These are phyloP conservation scores for Sporobolomyces pararoseus DNA, from an alignment of 768 basidiomycete species.

Conservation along the genomic window DNA sequence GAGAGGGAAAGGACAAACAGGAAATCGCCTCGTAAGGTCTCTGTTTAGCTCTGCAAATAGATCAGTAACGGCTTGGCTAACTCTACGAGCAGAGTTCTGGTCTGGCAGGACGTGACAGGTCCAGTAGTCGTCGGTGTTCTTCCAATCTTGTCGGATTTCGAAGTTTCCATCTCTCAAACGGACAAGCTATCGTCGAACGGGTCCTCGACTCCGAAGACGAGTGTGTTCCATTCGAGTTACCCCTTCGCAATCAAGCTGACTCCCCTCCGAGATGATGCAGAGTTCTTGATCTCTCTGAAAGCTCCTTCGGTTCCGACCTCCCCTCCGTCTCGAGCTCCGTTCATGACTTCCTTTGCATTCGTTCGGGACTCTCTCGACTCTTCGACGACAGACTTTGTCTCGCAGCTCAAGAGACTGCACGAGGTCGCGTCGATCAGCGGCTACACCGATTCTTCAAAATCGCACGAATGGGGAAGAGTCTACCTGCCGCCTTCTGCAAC, in stretches of 20 bases:
- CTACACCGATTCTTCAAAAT: background rate
- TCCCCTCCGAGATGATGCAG: background rate
- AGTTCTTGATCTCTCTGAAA: slow-evolving; percentile 5
- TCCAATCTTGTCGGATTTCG: background rate
- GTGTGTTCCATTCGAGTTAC: background rate
- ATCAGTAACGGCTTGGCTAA: background rate
- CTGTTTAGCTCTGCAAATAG: background rate
- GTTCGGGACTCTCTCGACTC: background rate
- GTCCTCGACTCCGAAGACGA: background rate
- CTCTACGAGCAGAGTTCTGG: background rate
- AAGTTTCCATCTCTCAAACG: slow-evolving; percentile 1
- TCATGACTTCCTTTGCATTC: slow-evolving; percentile 1
- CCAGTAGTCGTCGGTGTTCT: background rate
- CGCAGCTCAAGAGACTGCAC: background rate
- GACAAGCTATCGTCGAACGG: slow-evolving; percentile 9
- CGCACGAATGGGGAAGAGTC: slow-evolving; percentile 3
- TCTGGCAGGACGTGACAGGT: background rate
- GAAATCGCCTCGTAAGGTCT: slow-evolving; percentile 12
- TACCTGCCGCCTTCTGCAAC: slow-evolving; percentile 1
- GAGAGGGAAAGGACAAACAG: background rate
- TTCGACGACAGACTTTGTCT: slow-evolving; percentile 13
- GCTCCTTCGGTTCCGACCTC: background rate
- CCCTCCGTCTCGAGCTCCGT: background rate
- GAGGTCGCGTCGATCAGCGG: background rate
- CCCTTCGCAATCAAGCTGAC: background rate